These are phyloP conservation scores for Aureobasidium sp. DNA, from an alignment of 2,329 filamentous ascomycete genomes.

Conservation along the genomic window DNA sequence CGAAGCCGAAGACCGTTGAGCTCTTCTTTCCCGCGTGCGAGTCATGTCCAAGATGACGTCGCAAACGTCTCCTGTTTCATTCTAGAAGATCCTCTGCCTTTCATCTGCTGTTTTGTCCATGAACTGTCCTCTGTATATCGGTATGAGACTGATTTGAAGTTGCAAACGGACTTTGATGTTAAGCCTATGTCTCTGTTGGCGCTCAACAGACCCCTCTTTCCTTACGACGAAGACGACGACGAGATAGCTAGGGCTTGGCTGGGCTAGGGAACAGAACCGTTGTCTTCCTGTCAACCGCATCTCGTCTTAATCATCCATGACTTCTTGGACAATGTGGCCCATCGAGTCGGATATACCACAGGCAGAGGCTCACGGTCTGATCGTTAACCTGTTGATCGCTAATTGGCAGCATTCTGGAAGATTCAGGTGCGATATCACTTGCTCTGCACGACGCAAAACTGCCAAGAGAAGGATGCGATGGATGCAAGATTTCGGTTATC, in stretches of 20 bases:
- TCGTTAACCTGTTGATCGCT: no score
- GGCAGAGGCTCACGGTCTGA: no score
- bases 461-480: no score
- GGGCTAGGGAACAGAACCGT: neutral
- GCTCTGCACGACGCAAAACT: no score
- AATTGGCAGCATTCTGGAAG: no score
- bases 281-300: neutral
- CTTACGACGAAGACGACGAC: neutral
- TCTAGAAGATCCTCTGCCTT: neutral
- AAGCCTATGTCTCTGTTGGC: neutral
- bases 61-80: neutral
- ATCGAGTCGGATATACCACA: no score
- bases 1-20: conserved; percentile 11
- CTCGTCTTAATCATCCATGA: neutral
- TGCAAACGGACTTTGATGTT: neutral
- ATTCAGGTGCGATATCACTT: no score
- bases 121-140: neutral
- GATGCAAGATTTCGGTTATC: no score
- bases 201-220: neutral
- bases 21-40: neutral
- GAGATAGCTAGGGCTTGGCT: neutral
- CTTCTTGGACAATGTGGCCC: neutral
- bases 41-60: neutral
- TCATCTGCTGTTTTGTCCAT: neutral
- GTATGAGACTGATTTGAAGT: no score